phyloP scores from a whole-genome alignment of 2,329 filamentous ascomycete genomes.

The Fusarium agapanthi region DNA sequence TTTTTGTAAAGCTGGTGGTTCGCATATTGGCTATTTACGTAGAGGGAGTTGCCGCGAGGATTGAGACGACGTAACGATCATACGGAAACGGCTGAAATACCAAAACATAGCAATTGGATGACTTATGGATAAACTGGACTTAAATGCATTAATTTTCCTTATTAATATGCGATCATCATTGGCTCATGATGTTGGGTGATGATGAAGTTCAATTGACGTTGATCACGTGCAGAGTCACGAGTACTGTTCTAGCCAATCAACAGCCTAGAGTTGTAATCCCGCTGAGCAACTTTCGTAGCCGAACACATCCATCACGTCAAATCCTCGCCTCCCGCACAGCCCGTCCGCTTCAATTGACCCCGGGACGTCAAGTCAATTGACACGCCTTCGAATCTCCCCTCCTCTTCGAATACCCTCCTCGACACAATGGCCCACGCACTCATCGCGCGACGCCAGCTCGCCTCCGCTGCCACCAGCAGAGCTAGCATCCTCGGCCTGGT shows the following conservation, averaged over 20 bases:
- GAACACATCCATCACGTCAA: conserved; percentile 44
- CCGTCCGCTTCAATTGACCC: conserved; percentile 39
- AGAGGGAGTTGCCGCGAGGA: conserved; percentile 28
- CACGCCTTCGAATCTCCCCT: conserved; percentile 15
- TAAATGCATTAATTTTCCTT: neutral
- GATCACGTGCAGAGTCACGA: conserved; percentile 46
- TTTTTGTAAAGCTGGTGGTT: conserved; percentile 3
- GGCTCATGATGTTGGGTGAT: neutral
- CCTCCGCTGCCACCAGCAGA: conserved; percentile 35
- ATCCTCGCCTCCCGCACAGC: conserved; percentile 41
- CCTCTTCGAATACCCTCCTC: conserved; percentile 23
- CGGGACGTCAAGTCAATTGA: conserved; percentile 44
- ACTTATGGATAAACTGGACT: neutral
- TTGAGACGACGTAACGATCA: conserved; percentile 31
- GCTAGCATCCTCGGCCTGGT: conserved; percentile 31
- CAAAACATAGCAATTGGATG: conserved; percentile 6
- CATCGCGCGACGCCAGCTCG: conserved; percentile 49
- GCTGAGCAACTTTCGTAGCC: conserved; percentile 46
- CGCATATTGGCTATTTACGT: conserved; percentile 10
- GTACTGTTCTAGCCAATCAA: conserved; percentile 46
- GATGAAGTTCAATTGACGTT: neutral
- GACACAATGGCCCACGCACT: conserved; percentile 47
- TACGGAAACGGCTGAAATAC: conserved; percentile 15
- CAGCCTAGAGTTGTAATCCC: conserved; percentile 52
- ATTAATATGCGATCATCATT: neutral